Evolutionary conservation across 2,329 filamentous ascomycete genomes (phyloP), one percentile per base, ranked within the genome.

Genomic region (Aspergillus sergii): DNA sequence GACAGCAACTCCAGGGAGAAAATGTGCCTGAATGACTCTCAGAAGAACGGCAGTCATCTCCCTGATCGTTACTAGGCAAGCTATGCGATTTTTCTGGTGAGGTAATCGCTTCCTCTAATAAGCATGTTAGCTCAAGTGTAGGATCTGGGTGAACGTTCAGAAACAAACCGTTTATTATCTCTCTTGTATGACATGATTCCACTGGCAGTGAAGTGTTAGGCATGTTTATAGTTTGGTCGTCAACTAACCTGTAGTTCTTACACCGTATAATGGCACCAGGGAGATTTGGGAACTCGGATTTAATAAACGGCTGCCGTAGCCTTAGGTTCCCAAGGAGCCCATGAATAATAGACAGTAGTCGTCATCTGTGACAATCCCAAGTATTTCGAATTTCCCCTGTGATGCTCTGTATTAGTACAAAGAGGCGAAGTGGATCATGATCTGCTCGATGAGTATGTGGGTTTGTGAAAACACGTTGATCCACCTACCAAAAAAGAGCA

Each of bases 1-100:
- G 69, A n/a, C 73, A 73, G 45, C 12, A 48, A 28, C 23, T 16
- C 45, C 23, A 16, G 23, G 11, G 23, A 48, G 23, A 48, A 23
- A 4, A 26, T 21, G 45, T 48, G 8, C 45, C 28, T 26, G 45
- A 28, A 28, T 26, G 23, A 28, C 45, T 28, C 6, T 48, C 21
- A 19, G 45, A 26, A 8, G 23, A 16, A 48, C 14, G 3, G 23
- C 14, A 26, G 14, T 23, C 45, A 48, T 48, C 7, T 6, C 23
- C 45, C 28, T 28, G 45, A 19, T 23, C 23, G n/a, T 16, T 48
- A 26, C 23, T 16, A 28, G 45, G 14, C 10, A 48, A 28, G 45
- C 45, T 28, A 48, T 26, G 3, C 12, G 45, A 8, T 9, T 16
- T 26, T 26, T 28, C 23, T 23, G 45, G 26, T 23, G 23, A 28